Evolutionary conservation across 495 filamentous ascomycete species (phyloP), one percentile per base, ranked within the genome.

Genomic region (Glutinoglossum americanum): DNA sequence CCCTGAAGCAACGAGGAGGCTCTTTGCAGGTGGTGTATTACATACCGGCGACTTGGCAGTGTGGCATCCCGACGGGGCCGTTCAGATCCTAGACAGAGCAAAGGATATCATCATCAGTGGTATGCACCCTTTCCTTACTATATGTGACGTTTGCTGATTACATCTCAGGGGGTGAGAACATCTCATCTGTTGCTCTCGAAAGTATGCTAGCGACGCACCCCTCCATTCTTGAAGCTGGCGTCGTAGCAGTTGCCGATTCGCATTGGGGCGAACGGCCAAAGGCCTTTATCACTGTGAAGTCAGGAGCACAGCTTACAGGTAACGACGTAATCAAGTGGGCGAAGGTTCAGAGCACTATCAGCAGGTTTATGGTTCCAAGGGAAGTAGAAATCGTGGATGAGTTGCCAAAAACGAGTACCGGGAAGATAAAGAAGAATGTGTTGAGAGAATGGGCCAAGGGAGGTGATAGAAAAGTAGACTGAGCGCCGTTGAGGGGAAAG

Each of bases 51-150:
- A 98, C 64, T 68, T 98, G 57, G 92, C 92, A 4, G 89, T 98
- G 5, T 87, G 83, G 83, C 85, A 94, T 65, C 74, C 82, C 0
- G 89, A 97, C 64, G 89, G 90, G 1, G 81, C 85, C 53, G 79
- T 89, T 48, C 87, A 96, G 72, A 95, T 98, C 61, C 73, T 93
- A 60, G 92, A 98, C 68, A 76, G 92, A 37, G 85, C 86, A 3
- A 98, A 97, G 71, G 92, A 98, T 66, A 96, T 98, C 49, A 97
- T 98, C 54, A 98, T 98, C 60, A 94, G 87, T 61, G 92, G 88
- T 89, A 74, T 57, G 77, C 71, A 11, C 27, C 27, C 19, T 53
- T 17, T 3, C 11, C 49, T 28, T 27, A 10, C 23, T 7, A 30
- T 7, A 33, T 26, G 28, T 49, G 32, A 27, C 32, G 48, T 30